phyloP scores from a whole-genome alignment of 192 early-diverging fungal species.

The Gamsiella multidivaricata region DNA sequence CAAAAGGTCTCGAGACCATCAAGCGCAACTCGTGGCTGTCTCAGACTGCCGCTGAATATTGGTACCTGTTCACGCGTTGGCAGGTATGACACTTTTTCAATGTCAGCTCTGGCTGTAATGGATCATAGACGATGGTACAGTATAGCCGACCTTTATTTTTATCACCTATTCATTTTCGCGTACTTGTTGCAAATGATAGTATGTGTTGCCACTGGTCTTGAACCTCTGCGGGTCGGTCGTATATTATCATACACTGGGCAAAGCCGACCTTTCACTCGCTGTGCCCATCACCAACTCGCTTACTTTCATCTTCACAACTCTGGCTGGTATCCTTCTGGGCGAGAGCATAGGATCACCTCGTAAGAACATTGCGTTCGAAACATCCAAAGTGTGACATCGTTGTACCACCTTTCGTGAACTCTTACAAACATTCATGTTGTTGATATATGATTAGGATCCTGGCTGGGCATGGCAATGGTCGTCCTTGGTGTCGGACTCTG shows the following conservation, averaged over 20 bases:
- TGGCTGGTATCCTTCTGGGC: conserved; percentile 83
- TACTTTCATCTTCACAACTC: conserved; percentile 86
- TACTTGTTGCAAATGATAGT: conserved; percentile 55
- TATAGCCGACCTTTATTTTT: not conserved
- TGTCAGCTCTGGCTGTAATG: not conserved
- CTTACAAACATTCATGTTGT: too few species aligned
- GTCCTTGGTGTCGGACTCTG: conserved; percentile 77
- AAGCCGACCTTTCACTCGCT: conserved; percentile 87
- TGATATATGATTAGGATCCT: conserved; percentile 66
- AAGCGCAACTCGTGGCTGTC: conserved; percentile 66
- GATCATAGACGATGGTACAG: too few species aligned
- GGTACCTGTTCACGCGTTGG: conserved; percentile 87
- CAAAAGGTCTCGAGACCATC: conserved; percentile 80
- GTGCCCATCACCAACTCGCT: conserved; percentile 94
- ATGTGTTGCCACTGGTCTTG: conserved; percentile 84
- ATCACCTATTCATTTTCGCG: not conserved
- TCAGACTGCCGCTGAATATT: conserved; percentile 71
- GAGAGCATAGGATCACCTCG: conserved; percentile 76
- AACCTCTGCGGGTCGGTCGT: conserved; percentile 93
- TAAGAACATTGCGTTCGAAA: conserved; percentile 53
- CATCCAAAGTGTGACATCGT: too few species aligned
- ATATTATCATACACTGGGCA: conserved; percentile 93
- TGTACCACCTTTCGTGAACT: too few species aligned
- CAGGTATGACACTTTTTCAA: conserved; percentile 59
- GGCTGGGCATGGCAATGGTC: conserved; percentile 75